A percentile compares a stretch with the other conserved stretches of the same genome.
phyloP scores from a whole-genome alignment of 1,284 basidiomycete species.

The Microbotryomycetes sp. region DNA sequence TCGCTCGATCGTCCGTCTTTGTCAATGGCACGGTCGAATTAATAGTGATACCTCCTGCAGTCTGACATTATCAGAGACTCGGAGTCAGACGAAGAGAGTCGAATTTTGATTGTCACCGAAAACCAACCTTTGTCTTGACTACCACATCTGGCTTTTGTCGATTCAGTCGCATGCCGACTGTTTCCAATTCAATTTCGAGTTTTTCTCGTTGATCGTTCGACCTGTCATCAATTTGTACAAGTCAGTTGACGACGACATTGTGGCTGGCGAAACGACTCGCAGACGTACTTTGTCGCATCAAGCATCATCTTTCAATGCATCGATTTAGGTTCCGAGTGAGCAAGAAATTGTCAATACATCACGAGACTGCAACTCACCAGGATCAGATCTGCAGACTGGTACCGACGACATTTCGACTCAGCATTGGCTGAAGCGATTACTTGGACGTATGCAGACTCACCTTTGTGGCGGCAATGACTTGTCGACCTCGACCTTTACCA shows the following conservation, averaged over 20 bases:
- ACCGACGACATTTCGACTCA: slow-evolving; percentile 50
- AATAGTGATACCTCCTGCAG: slow-evolving; percentile 31
- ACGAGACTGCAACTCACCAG: slow-evolving; percentile 27
- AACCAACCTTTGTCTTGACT: slow-evolving; percentile 21
- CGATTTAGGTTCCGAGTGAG: not conserved
- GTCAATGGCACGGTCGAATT: slow-evolving; percentile 71
- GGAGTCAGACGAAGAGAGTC: slow-evolving; percentile 51
- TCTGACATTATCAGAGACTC: no score
- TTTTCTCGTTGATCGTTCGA: slow-evolving; percentile 82
- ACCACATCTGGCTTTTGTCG: slow-evolving; percentile 73
- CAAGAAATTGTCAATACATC: not conserved
- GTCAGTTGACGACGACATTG: no score
- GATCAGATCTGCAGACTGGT: slow-evolving; percentile 92
- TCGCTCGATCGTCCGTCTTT: slow-evolving; percentile 86
- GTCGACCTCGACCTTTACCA: slow-evolving; percentile 85
- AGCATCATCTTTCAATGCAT: slow-evolving; percentile 65
- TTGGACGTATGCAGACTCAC: slow-evolving; percentile 43
- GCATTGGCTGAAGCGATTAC: not conserved
- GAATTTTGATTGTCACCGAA: slow-evolving; percentile 44
- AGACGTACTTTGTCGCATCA: slow-evolving; percentile 75
- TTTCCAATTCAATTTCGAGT: slow-evolving; percentile 87
- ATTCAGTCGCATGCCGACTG: slow-evolving; percentile 92
- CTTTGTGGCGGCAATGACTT: slow-evolving; percentile 71
- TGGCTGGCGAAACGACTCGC: not conserved
- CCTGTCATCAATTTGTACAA: not conserved